phyloP scores from a whole-genome alignment of 148 eudicot species.

The Oxyria digyna region DNA sequence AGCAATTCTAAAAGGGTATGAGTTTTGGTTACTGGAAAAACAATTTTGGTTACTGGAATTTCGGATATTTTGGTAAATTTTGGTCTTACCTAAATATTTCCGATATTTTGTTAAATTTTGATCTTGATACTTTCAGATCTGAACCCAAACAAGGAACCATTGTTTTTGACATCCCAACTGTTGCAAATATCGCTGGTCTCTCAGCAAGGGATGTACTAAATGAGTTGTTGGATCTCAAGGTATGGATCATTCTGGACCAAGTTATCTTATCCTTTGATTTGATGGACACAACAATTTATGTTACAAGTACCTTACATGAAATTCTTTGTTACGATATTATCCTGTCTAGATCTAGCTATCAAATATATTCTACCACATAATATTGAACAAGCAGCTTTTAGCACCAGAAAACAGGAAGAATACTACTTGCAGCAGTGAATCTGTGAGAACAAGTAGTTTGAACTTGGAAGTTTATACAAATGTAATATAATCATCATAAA shows the following conservation, averaged over 20 bases:
- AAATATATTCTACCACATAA: too few species aligned
- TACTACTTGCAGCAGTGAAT: not conserved
- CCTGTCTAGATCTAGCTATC: too few species aligned
- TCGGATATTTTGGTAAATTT: not conserved
- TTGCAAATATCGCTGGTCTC: slow-evolving; percentile 53
- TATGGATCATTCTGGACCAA: slow-evolving; percentile 12
- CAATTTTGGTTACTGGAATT: not conserved
- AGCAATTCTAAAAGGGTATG: slow-evolving; percentile 70
- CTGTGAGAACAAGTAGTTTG: not conserved
- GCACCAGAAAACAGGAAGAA: not conserved
- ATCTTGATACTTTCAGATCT: slow-evolving; percentile 43
- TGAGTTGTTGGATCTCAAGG: slow-evolving; percentile 71
- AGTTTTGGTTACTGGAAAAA: not conserved
- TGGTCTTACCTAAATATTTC: too few species aligned
- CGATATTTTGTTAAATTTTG: not conserved
- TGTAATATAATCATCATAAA: too few species aligned
- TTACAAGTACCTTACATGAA: not conserved
- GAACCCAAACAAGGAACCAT: slow-evolving; percentile 70
- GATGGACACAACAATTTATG: not conserved
- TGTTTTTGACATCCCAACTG: slow-evolving; percentile 72
- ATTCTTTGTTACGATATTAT: too few species aligned
- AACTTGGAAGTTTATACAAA: not conserved
- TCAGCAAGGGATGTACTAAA: slow-evolving; percentile 36
- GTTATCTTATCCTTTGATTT: not conserved
- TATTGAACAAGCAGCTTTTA: too few species aligned